Base-by-base conservation (phyloP, 371 early-diverging fungal species). In the Vairimorpha apis region DNA sequence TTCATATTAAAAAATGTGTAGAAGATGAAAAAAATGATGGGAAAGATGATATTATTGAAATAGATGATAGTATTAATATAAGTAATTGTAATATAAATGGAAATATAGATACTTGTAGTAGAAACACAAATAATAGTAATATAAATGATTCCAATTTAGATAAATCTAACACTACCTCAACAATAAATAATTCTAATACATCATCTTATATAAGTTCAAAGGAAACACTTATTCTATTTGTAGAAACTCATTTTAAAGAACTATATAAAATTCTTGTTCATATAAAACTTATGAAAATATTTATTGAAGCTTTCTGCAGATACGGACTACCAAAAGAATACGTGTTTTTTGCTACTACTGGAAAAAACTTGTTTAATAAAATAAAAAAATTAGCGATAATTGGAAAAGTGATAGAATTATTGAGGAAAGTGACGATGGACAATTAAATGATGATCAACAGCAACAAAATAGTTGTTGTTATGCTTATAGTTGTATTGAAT, bases 251-350 rank as follows among this genome's bases (percentile, higher is more conserved):
- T 58, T 44, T 41, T 27, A n/a, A 7, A 41, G 68, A 68, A 29
- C 32, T 37, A 14, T 45, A 56, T 2, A 56, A 43, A 43, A 68
- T 68, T 44, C 29, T 68, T 5, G 21, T 68, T 16, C 68, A 68
- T n/a, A 23, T 55, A 29, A 68, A 68, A 30, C 37, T 68, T 2
- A 14, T 68, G 30, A 68, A 44, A 43, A 37, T 68, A 12, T 68
- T 58, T 58, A 44, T 68, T 25, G 68, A 68, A 23, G 55, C 51
- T 10, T 55, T 68, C 23, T 59, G 43, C 38, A 68, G 68, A 59
- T 68, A 68, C 37, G 68, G 68, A 1, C 56, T 68, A 35, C 68
- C 68, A 14, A 68, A 55, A 18, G 59, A 68, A 25, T 68, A 68
- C 43, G 38, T 32, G 23, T 68, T 55, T 30, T 68, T 68, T 38